These are phyloP conservation scores for Quercus lobata DNA, from an alignment of 331 rosid genomes.

Conservation along the genomic window DNA sequence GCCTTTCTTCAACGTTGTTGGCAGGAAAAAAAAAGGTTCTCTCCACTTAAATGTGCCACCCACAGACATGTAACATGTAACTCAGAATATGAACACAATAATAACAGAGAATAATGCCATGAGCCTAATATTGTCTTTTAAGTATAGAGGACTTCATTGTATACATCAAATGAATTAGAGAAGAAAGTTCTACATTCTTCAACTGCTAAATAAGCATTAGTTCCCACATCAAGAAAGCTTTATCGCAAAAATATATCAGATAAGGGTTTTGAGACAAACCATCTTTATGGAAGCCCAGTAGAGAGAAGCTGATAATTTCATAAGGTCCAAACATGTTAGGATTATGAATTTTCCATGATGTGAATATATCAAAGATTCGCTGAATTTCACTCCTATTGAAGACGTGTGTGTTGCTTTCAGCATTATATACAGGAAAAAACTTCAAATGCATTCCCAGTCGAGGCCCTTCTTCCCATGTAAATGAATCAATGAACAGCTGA, in stretches of 20 bases:
- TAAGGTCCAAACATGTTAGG: conserved; percentile 70
- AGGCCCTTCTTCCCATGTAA: conserved; percentile 65
- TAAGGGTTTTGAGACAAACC: conserved; percentile 57
- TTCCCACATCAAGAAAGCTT: conserved; percentile 3
- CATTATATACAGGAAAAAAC: conserved; percentile 49
- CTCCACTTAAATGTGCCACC: background rate
- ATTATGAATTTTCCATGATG: conserved; percentile 63
- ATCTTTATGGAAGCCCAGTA: conserved; percentile 37
- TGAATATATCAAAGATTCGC: conserved; percentile 48
- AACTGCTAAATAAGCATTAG: conserved; percentile 26
- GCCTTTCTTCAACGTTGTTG: background rate
- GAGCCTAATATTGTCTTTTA: background rate
- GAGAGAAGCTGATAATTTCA: conserved; percentile 50
- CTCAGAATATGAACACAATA: background rate
- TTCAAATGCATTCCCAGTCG: conserved; percentile 65
- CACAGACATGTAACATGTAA: background rate
- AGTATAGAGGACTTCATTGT: background rate
- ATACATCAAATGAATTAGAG: background rate
- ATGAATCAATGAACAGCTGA: conserved; percentile 52
- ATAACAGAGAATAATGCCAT: background rate
- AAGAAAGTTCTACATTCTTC: conserved; percentile 25
- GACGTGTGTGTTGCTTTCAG: background rate
- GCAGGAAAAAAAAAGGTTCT: background rate
- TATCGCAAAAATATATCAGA: conserved; percentile 4
- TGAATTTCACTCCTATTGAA: conserved; percentile 57